Evolutionary conservation across 2,329 filamentous ascomycete genomes (phyloP).

Genomic region (Pyricularia pennisetigena): DNA sequence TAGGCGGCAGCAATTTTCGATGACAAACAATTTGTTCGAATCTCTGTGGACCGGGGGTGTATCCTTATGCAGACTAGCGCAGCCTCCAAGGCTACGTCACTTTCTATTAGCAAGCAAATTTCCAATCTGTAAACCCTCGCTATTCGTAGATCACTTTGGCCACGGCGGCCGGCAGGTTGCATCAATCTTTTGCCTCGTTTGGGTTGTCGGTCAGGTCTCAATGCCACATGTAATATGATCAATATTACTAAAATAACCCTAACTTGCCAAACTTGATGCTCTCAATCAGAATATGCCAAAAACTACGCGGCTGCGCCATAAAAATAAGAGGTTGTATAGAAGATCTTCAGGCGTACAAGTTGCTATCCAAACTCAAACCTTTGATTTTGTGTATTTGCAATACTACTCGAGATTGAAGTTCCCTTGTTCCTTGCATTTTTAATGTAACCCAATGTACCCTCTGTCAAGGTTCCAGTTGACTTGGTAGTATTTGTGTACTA

Average conservation of each 20-base stretch:
- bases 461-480: background rate
- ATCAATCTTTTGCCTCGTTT: background rate
- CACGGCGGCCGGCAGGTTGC: background rate
- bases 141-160: background rate
- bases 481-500: background rate
- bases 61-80: background rate
- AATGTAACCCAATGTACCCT: background rate
- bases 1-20: background rate
- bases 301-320: background rate
- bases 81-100: background rate
- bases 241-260: background rate
- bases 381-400: background rate
- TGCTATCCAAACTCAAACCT: background rate
- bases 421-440: background rate
- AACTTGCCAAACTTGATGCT: background rate
- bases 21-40: background rate
- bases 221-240: background rate
- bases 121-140: too few relatives aligned
- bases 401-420: background rate
- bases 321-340: background rate
- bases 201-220: background rate
- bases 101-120: background rate
- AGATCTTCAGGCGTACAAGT: background rate
- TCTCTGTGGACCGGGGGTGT: background rate
- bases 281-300: background rate